Evolutionary conservation across 306 rosid species (phyloP).

Genomic region (Lotus japonicus): DNA sequence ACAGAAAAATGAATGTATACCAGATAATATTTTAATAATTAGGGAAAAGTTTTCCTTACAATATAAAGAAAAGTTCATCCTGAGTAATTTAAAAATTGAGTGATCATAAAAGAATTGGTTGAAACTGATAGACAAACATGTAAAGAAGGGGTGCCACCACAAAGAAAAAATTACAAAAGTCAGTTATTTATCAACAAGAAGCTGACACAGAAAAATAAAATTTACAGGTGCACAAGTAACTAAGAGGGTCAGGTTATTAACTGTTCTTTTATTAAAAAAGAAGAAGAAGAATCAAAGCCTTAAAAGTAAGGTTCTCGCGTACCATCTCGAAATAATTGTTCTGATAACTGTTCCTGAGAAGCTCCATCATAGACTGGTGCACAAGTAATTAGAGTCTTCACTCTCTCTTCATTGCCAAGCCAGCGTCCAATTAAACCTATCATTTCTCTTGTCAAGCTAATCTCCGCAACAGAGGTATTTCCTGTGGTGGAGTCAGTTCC

Average conservation of each 20-base stretch:
- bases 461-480: slow-evolving; percentile 62
- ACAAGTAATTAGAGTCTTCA: slow-evolving; percentile 43
- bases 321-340: slow-evolving; percentile 89
- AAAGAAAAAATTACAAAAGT: no score
- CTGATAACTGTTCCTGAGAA: slow-evolving; percentile 65
- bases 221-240: background rate
- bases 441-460: slow-evolving; percentile 75
- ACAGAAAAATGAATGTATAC: no score
- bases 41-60: no score
- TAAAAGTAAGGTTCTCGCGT: slow-evolving; percentile 24
- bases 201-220: no score
- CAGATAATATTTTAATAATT: no score
- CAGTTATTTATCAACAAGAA: no score
- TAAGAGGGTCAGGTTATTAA: background rate
- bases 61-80: no score
- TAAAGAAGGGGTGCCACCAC: no score
- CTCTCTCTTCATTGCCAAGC: slow-evolving; percentile 89
- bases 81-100: no score
- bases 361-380: slow-evolving; percentile 48
- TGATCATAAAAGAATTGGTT: no score
- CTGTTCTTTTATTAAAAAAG: background rate
- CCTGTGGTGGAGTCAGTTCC: slow-evolving; percentile 52
- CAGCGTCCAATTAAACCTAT: slow-evolving; percentile 63
- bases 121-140: no score
- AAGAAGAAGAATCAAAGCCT: slow-evolving; percentile 11